These are phyloP conservation scores for Starmerella etchellsii DNA, from an alignment of 805 yeast genomes.

Conservation along the genomic window DNA sequence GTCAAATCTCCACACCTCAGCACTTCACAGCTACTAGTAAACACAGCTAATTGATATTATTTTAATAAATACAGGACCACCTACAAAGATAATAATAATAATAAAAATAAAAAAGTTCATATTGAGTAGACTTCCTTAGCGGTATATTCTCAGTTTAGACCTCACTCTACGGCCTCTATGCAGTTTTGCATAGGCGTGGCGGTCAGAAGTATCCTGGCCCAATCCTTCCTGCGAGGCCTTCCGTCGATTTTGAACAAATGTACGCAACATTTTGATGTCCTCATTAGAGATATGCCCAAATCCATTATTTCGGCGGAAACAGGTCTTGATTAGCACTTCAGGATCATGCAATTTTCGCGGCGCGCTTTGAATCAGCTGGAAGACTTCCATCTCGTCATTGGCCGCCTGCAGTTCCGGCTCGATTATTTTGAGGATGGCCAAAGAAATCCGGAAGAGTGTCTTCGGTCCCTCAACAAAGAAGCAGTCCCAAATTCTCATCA, in stretches of 20 bases:
- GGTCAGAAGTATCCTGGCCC: slow-evolving; percentile 16
- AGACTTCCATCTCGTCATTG: slow-evolving; percentile 46
- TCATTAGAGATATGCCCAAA: slow-evolving; percentile 69
- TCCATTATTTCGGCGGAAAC: slow-evolving; percentile 61
- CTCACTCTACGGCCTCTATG: slow-evolving; percentile 23
- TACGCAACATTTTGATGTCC: slow-evolving; percentile 65
- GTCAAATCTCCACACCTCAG: too few species aligned
- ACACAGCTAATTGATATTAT: too few species aligned
- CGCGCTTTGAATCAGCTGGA: slow-evolving; percentile 71
- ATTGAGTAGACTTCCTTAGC: too few species aligned
- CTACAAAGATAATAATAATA: too few species aligned
- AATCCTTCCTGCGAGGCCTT: slow-evolving; percentile 10
- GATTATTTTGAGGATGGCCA: slow-evolving; percentile 64
- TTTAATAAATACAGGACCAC: too few species aligned
- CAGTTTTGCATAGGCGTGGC: slow-evolving; percentile 22
- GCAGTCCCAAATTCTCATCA: slow-evolving; percentile 87
- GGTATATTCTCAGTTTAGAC: slow-evolving; percentile 19
- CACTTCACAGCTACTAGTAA: too few species aligned
- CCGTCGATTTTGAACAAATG: slow-evolving; percentile 49
- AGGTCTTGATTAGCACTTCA: slow-evolving; percentile 51
- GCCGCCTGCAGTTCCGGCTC: slow-evolving; percentile 46
- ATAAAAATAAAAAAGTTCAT: too few species aligned
- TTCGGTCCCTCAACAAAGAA: slow-evolving; percentile 85
- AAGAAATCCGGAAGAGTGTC: slow-evolving; percentile 66
- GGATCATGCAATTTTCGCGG: slow-evolving; percentile 49